A percentile compares a stretch with the other conserved stretches of the same genome.
Conservation (phyloP, 768 basidiomycete genomes). For the Ramaria rubella region DNA sequence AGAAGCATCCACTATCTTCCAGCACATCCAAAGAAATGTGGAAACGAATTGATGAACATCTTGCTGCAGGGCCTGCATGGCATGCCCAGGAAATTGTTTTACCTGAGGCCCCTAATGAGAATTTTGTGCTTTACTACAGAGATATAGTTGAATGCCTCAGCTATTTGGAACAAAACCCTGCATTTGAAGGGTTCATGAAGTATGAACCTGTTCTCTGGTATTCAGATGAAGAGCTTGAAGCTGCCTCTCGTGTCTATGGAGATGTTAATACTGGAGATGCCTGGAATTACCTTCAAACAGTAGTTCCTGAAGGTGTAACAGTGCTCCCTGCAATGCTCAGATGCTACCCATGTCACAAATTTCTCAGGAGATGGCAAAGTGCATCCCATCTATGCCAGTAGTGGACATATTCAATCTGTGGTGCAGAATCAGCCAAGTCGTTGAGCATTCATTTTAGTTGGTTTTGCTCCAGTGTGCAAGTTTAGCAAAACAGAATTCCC, state of each 20-base stretch:
- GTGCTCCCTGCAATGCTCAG: background rate
- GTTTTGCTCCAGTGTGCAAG: constrained; percentile 33
- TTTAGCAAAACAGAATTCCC: constrained; percentile 21
- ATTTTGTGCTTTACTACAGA: background rate
- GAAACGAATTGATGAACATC: too few species aligned
- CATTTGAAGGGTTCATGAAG: too few species aligned
- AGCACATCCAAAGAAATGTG: background rate
- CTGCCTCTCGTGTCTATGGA: background rate
- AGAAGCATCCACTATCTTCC: background rate
- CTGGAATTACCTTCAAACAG: background rate
- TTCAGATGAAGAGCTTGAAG: background rate
- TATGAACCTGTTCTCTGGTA: constrained; percentile 1
- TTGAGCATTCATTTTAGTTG: constrained; percentile 31
- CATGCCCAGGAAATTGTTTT: too few species aligned
- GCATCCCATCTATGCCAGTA: too few species aligned
- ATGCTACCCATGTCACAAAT: constrained; percentile 3
- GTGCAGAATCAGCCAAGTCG: constrained; percentile 30
- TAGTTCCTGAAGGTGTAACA: background rate
- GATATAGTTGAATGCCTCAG: background rate
- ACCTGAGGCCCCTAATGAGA: background rate
- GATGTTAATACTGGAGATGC: too few species aligned
- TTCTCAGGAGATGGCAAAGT: constrained; percentile 4
- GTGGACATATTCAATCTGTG: constrained; percentile 37
- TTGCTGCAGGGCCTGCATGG: too few species aligned
- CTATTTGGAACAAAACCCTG: background rate